A percentile compares a stretch with the other conserved stretches of the same genome.
Conservation (phyloP, 768 basidiomycete species). For the Phaffia australis region DNA sequence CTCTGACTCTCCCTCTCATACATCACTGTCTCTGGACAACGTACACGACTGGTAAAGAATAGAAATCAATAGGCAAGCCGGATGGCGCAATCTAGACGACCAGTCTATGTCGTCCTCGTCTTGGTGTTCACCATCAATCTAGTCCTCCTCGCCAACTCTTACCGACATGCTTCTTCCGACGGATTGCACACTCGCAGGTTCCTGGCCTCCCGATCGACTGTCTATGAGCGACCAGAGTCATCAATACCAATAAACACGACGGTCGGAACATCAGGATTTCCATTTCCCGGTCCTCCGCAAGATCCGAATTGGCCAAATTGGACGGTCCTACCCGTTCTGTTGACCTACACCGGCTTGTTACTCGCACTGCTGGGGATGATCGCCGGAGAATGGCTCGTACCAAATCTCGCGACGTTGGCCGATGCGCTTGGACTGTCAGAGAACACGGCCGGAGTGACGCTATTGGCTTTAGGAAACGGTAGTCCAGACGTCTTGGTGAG, state of each 20-base stretch:
- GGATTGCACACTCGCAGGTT: not conserved
- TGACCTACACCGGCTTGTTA: slow-evolving; percentile 12
- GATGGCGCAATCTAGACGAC: too few species aligned
- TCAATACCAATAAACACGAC: not conserved
- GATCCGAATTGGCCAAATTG: not conserved
- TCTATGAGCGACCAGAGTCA: not conserved
- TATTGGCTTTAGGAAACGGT: slow-evolving; percentile 70
- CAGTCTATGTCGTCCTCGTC: slow-evolving; percentile 42
- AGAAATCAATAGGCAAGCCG: too few species aligned
- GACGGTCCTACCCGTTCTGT: slow-evolving; percentile 11
- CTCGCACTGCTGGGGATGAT: slow-evolving; percentile 23
- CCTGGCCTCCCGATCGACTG: not conserved
- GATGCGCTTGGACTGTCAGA: slow-evolving; percentile 77
- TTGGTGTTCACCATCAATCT: slow-evolving; percentile 49
- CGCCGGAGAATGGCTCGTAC: slow-evolving; percentile 63
- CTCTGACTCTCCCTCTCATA: too few species aligned
- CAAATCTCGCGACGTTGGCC: slow-evolving; percentile 83
- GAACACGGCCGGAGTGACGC: slow-evolving; percentile 89
- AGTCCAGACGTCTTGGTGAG: slow-evolving; percentile 14
- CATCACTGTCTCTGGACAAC: too few species aligned
- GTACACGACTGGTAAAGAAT: too few species aligned
- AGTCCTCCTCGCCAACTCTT: slow-evolving; percentile 52
- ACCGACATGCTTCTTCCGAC: slow-evolving; percentile 38
- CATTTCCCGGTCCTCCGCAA: slow-evolving; percentile 21
- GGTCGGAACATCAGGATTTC: slow-evolving; percentile 5